Evolutionary conservation across 2,329 filamentous ascomycete genomes (phyloP), one percentile per base, ranked within the genome.

Genomic region (Leptographium radiaticola): DNA sequence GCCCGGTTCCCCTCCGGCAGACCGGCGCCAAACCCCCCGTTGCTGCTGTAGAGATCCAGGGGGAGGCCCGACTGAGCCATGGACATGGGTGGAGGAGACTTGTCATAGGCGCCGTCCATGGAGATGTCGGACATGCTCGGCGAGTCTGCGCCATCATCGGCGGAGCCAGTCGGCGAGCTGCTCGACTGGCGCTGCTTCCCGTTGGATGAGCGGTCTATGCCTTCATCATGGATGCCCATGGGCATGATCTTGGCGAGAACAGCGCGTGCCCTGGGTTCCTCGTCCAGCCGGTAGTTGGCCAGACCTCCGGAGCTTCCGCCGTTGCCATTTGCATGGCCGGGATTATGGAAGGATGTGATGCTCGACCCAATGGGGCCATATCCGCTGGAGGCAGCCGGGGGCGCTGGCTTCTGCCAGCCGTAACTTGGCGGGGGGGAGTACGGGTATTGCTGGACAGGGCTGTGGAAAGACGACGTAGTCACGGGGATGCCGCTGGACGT

Each of bases 61-160:
- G 15, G 10, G 31, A 33, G 16, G 10, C n/a, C 38, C 3, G 51
- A 45, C n/a, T 47, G 53, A 10, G 34, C 40, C n/a, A 42, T 39
- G 16, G 45, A 31, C 15, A 52, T 43, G 6, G 54, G 69, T 4
- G 69, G 65, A 38, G 69, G 66, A 39, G 68, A 62, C 53, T 67
- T 61, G 47, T 70, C 68, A 36, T 63, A 63, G 51, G 70, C 69
- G 60, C 75, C 74, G 52, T 84, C 80, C 59, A 78, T 65, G 7
- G 75, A 75, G 61, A 79, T 79, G 59, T 84, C 81, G n/a, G 77
- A 80, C 9, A 80, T 63, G 64, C 75, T 77, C 33, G 79, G 75
- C 18, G 80, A 81, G 42, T 54, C 47, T 4, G 73, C 70, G 77
- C 70, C 57, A 79, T 74, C 78, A 63, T 81, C 79, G 57, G 80